Conservation (phyloP, 768 basidiomycete species). For the Roridomyces roridus region DNA sequence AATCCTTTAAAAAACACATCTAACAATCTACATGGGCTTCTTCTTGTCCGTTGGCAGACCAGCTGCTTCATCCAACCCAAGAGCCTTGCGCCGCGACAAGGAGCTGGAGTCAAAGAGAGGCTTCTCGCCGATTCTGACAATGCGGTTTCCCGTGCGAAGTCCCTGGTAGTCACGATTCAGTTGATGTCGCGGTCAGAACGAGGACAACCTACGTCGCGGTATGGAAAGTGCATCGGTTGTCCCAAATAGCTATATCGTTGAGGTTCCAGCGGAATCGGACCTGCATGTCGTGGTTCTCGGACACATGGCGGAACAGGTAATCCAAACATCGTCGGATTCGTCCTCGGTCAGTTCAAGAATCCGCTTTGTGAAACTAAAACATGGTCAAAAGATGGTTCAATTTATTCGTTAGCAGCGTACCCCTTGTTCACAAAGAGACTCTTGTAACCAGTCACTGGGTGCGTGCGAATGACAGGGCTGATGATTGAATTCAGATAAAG, state of each 20-base stretch:
- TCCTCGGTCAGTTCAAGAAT: conserved; percentile 59
- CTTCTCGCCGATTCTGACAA: conserved; percentile 58
- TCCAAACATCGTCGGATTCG: conserved; percentile 57
- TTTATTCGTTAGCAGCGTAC: no score
- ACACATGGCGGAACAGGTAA: conserved; percentile 55
- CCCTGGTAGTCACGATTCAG: conserved; percentile 44
- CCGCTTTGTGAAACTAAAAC: conserved; percentile 61
- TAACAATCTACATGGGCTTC: no score
- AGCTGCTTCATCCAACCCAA: conserved; percentile 28
- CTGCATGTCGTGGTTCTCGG: conserved; percentile 67
- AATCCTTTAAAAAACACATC: no score
- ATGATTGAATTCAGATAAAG: neutral
- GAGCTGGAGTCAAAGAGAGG: conserved; percentile 54
- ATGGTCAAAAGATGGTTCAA: no score
- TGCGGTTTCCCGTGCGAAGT: conserved; percentile 53
- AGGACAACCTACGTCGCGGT: conserved; percentile 51
- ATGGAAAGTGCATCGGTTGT: conserved; percentile 60
- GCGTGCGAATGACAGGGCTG: conserved; percentile 58
- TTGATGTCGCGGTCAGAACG: no score
- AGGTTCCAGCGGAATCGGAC: conserved; percentile 55
- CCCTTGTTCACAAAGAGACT: conserved; percentile 59
- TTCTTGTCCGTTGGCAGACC: no score
- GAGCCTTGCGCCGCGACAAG: conserved; percentile 41
- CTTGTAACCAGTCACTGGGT: conserved; percentile 68
- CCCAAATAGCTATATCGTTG: conserved; percentile 67